These are phyloP conservation scores for Nakazawaea pomicola DNA, from an alignment of 805 yeast species.

Conservation along the genomic window DNA sequence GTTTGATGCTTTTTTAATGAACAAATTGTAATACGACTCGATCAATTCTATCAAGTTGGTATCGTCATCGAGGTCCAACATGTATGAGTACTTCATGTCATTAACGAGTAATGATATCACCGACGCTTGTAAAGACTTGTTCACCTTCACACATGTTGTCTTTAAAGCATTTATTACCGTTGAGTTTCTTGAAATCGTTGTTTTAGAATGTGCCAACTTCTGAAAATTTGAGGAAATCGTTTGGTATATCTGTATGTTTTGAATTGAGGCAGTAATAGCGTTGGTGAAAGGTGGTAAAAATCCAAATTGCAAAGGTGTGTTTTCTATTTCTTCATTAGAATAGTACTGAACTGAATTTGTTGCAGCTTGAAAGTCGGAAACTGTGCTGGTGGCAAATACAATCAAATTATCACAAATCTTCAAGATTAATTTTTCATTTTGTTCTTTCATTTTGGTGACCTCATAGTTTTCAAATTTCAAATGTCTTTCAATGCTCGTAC, in stretches of 20 bases:
- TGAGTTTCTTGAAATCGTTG: background rate
- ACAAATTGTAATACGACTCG: conserved; percentile 8
- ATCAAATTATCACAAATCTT: conserved; percentile 25
- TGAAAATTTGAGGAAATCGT: conserved; percentile 23
- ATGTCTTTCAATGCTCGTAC: conserved; percentile 30
- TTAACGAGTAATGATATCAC: conserved; percentile 32
- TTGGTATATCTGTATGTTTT: conserved; percentile 41
- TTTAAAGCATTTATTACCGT: background rate
- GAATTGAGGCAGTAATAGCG: conserved; percentile 43
- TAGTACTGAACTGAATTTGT: conserved; percentile 14
- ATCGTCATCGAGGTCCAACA: conserved; percentile 24
- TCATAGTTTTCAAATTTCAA: conserved; percentile 39
- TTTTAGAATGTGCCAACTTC: conserved; percentile 6
- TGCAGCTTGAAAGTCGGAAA: conserved; percentile 32
- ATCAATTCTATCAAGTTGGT: conserved; percentile 8
- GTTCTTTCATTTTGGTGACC: conserved; percentile 30
- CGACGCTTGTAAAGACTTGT: conserved; percentile 4
- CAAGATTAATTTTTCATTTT: conserved; percentile 21
- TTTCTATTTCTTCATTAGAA: conserved; percentile 4
- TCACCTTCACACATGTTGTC: conserved; percentile 8
- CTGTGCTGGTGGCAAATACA: conserved; percentile 26
- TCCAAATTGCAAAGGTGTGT: conserved; percentile 32
- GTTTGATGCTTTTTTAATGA: conserved; percentile 10
- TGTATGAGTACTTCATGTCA: conserved; percentile 39
- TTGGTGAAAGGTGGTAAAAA: conserved; percentile 64